phyloP scores from a whole-genome alignment of 805 yeast species.

The Starmerella powellii region DNA sequence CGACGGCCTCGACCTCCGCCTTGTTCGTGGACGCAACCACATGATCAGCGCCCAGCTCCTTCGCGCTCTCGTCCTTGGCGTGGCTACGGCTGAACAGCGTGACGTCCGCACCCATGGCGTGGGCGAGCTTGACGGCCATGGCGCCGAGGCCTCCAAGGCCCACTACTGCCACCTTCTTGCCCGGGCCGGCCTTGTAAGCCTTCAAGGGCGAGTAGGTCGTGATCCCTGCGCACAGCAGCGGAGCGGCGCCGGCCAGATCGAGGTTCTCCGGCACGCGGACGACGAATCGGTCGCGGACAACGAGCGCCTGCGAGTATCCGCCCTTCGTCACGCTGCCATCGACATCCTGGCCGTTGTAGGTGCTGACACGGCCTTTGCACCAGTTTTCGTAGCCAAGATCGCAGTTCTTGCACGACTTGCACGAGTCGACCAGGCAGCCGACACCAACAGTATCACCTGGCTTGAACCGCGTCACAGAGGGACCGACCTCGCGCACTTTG shows the following conservation, averaged over 20 bases:
- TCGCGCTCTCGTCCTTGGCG: constrained; percentile 41
- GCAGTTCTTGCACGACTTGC: constrained; percentile 54
- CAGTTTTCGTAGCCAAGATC: constrained; percentile 41
- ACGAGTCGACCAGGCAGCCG: constrained; percentile 57
- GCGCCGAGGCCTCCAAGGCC: constrained; percentile 63
- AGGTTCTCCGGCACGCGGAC: constrained; percentile 50
- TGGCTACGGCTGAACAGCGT: constrained; percentile 43
- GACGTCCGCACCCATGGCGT: constrained; percentile 53
- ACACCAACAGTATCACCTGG: constrained; percentile 71
- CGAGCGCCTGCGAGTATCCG: constrained; percentile 29
- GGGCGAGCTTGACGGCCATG: constrained; percentile 47
- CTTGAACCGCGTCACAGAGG: constrained; percentile 38
- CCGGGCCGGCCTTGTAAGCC: constrained; percentile 38
- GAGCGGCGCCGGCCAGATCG: constrained; percentile 48
- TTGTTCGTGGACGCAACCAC: constrained; percentile 39
- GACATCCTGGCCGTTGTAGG: constrained; percentile 36
- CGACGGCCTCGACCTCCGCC: constrained; percentile 29
- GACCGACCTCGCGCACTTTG: constrained; percentile 38
- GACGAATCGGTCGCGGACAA: constrained; percentile 49
- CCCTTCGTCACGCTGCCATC: constrained; percentile 64
- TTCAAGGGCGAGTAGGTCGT: constrained; percentile 58
- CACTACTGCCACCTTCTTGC: constrained; percentile 44
- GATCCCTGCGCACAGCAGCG: constrained; percentile 66
- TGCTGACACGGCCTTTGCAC: constrained; percentile 39
- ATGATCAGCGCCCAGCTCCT: constrained; percentile 44